Conservation (phyloP, 164 flowering plant genomes). For the Litsea cubeba region DNA sequence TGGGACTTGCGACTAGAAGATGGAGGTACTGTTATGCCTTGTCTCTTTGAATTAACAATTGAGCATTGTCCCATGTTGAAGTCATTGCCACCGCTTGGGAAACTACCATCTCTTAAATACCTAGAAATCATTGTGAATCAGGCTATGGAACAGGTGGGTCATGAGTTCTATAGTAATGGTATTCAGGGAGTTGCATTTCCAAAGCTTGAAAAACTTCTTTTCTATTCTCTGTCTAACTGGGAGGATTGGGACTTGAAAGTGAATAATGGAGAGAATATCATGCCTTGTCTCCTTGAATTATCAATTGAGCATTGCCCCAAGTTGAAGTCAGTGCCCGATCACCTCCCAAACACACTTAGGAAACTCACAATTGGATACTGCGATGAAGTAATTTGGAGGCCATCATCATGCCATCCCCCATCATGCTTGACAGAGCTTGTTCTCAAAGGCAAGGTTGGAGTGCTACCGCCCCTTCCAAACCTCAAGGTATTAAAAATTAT, state of each 20-base stretch:
- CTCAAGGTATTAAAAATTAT: not conserved
- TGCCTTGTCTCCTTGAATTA: not conserved
- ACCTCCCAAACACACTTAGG: not conserved
- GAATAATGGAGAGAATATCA: too few relatives aligned
- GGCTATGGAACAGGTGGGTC: conserved; percentile 10
- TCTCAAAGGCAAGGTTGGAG: not conserved
- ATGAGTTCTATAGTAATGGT: not conserved
- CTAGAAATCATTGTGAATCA: conserved; percentile 7
- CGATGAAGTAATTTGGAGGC: not conserved
- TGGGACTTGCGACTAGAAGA: conserved; percentile 5
- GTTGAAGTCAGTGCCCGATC: not conserved
- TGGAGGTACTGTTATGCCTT: not conserved
- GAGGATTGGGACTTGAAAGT: conserved; percentile 17
- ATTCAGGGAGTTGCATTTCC: not conserved
- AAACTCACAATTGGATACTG: not conserved
- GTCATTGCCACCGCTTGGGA: conserved; percentile 11
- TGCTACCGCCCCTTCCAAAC: not conserved
- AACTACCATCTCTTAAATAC: conserved; percentile 1
- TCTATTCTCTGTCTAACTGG: conserved; percentile 3
- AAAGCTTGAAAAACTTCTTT: not conserved
- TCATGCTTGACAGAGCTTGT: not conserved
- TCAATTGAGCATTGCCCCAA: not conserved
- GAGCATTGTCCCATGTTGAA: not conserved
- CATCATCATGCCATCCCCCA: not conserved
- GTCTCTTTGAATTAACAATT: not conserved